phyloP scores from a whole-genome alignment of 1,139 yeast genomes.

The Candida labiduridarum region DNA sequence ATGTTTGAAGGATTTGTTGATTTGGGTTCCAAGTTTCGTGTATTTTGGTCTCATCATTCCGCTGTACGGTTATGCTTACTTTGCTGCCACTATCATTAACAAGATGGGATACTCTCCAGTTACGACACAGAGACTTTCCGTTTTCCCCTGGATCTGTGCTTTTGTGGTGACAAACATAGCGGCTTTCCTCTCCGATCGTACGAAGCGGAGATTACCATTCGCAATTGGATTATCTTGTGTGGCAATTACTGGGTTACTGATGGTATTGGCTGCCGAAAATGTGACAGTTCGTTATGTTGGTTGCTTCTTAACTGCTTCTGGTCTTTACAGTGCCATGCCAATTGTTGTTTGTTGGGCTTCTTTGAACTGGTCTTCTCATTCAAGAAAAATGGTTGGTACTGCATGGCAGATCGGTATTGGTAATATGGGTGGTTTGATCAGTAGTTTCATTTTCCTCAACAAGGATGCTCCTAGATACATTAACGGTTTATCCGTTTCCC shows the following conservation, averaged over 20 bases:
- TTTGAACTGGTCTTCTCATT: conserved; percentile 69
- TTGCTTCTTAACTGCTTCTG: conserved; percentile 66
- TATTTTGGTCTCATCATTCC: conserved; percentile 69
- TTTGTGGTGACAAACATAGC: conserved; percentile 55
- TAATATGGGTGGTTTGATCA: conserved; percentile 78
- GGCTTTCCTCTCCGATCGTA: conserved; percentile 52
- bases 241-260: conserved; percentile 57
- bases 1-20: conserved; percentile 49
- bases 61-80: conserved; percentile 72
- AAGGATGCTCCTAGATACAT: conserved; percentile 60
- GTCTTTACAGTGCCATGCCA: conserved; percentile 77
- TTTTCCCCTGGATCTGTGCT: conserved; percentile 72
- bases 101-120: conserved; percentile 62
- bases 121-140: conserved; percentile 65
- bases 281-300: conserved; percentile 64
- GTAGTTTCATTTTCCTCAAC: conserved; percentile 62
- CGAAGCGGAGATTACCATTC: conserved; percentile 51
- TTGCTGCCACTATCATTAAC: conserved; percentile 64
- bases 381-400: conserved; percentile 70
- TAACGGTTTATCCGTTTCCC: conserved; percentile 56
- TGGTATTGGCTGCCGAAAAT: conserved; percentile 39
- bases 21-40: conserved; percentile 59
- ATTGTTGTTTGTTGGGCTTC: conserved; percentile 71
- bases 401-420: conserved; percentile 83
- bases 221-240: conserved; percentile 41